These are phyloP conservation scores for Verticillium longisporum DNA, from an alignment of 2,329 filamentous ascomycete genomes.

Conservation along the genomic window DNA sequence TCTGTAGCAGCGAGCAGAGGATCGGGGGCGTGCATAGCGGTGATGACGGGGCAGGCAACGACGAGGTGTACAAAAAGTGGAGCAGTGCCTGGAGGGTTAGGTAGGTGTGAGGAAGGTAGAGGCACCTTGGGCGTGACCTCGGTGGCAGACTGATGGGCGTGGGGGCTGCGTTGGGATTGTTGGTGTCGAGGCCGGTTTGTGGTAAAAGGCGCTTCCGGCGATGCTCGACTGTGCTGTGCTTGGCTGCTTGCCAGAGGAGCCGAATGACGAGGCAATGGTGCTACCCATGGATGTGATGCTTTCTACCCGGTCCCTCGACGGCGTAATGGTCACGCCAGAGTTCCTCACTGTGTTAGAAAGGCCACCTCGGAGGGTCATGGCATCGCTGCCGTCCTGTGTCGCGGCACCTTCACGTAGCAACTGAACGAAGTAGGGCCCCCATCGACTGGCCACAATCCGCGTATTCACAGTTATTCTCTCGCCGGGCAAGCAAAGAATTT, in stretches of 20 bases:
- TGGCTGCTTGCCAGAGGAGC: constrained; percentile 31
- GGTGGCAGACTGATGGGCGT: constrained; percentile 51
- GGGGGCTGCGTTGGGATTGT: constrained; percentile 47
- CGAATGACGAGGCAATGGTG: constrained; percentile 29
- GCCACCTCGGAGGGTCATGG: constrained; percentile 65
- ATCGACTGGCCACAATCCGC: constrained; percentile 75
- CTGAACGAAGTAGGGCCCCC: constrained; percentile 95
- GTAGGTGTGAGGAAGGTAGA: constrained; percentile 90
- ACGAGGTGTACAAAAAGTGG: constrained; percentile 89
- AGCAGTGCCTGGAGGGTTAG: constrained; percentile 85
- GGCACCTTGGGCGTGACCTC: constrained; percentile 67
- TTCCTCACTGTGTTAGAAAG: constrained; percentile 57
- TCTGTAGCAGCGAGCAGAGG: constrained; percentile 87
- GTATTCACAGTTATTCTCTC: constrained; percentile 94
- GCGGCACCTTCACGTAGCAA: constrained; percentile 75
- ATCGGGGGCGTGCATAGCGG: constrained; percentile 89
- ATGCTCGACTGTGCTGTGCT: constrained; percentile 38
- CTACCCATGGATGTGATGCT: constrained; percentile 39
- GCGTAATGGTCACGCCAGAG: constrained; percentile 81
- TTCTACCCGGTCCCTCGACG: constrained; percentile 44
- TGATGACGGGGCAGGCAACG: constrained; percentile 69
- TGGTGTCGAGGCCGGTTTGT: constrained; percentile 30
- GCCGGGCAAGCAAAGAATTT: constrained; percentile 84
- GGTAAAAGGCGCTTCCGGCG: constrained; percentile 16
- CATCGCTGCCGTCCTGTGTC: constrained; percentile 65